A percentile compares a stretch with the other conserved stretches of the same genome.
These are phyloP conservation scores for Cucumis hystrix DNA, from an alignment of 306 rosid genomes.

Conservation along the genomic window DNA sequence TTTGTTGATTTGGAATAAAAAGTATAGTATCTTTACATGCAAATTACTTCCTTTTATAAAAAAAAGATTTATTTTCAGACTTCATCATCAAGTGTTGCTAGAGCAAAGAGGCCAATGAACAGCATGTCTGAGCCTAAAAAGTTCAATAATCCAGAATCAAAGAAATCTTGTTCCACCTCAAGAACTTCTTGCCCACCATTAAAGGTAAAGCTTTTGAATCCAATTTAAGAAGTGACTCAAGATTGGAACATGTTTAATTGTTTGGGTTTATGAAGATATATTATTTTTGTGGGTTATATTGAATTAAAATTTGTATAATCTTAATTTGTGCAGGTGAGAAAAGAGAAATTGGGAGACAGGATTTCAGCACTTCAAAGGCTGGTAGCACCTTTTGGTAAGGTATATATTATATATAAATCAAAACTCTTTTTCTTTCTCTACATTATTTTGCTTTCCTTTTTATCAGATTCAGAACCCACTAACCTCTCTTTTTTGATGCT, in stretches of 20 bases:
- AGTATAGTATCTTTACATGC: neutral
- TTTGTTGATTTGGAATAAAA: neutral
- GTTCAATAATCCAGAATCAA: conserved; percentile 12
- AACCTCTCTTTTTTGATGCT: neutral
- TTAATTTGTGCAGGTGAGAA: conserved; percentile 24
- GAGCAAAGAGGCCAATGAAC: conserved; percentile 12
- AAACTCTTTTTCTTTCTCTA: neutral
- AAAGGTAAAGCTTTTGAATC: conserved; percentile 12
- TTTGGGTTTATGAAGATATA: neutral
- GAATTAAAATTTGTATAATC: neutral
- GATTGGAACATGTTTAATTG: neutral
- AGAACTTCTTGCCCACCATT: conserved; percentile 28
- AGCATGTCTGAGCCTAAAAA: conserved; percentile 10
- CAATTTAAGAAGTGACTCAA: neutral
- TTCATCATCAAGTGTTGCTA: neutral
- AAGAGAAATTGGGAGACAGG: conserved; percentile 52
- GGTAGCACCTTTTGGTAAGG: conserved; percentile 75
- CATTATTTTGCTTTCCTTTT: neutral
- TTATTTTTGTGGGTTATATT: neutral
- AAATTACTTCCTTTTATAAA: too few relatives aligned
- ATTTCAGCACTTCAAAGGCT: conserved; percentile 51
- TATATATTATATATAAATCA: conserved; percentile 3
- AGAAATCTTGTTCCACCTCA: conserved; percentile 17
- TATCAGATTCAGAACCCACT: conserved; percentile 23
- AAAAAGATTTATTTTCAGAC: neutral